Percentiles rank a stretch among this genome's conserved stretches.
Conservation (phyloP, 306 rosid genomes). For the Phaseolus lunatus region DNA sequence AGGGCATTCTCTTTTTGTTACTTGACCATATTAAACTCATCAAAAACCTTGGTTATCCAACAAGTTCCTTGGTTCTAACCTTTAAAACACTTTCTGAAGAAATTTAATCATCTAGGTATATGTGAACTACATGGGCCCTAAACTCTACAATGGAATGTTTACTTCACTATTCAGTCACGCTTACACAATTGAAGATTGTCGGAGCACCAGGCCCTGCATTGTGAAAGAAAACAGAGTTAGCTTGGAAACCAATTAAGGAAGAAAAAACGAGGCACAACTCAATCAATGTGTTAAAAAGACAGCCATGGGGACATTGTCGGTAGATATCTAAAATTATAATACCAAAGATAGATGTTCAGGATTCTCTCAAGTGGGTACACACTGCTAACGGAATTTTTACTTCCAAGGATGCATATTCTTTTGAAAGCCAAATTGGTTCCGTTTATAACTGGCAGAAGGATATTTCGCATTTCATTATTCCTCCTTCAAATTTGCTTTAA, state of each 20-base stretch:
- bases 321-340: too few species aligned
- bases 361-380: too few species aligned
- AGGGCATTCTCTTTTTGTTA: neutral
- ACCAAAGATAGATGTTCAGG: too few species aligned
- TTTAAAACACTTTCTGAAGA: neutral
- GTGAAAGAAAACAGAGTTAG: constrained; percentile 26
- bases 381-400: too few species aligned
- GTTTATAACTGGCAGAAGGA: too few species aligned
- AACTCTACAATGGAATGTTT: neutral
- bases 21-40: neutral
- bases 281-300: neutral
- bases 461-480: too few species aligned
- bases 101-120: neutral
- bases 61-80: neutral
- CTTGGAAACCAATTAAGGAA: neutral
- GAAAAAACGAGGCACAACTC: neutral
- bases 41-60: constrained; percentile 2
- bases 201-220: constrained; percentile 96
- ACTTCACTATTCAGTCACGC: constrained; percentile 39
- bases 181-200: constrained; percentile 86
- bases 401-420: too few species aligned
- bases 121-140: neutral
- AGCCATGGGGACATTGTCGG: too few species aligned
- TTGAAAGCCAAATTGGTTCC: too few species aligned
- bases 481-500: too few species aligned